Evolutionary conservation across 2,329 filamentous ascomycete species (phyloP), one percentile per base, ranked within the genome.

Genomic region (Macrophomina tecta): DNA sequence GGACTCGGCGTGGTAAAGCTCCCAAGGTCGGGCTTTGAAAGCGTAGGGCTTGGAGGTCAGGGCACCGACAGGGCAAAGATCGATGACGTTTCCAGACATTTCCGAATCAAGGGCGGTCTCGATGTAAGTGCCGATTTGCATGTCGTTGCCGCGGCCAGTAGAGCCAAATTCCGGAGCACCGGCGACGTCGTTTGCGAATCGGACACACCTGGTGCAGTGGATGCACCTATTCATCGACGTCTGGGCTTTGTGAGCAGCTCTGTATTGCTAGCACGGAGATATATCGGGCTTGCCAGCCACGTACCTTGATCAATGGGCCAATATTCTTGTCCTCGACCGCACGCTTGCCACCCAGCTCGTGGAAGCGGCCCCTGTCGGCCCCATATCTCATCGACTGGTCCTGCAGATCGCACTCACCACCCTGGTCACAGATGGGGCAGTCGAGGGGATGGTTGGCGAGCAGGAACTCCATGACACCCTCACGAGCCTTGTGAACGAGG

Each of bases 171-270:
- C 95, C 42, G 95, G 93, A 68, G 95, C 95, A 75, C 95, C 95
- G 69, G 95, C 95, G 75, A 99, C 86, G 76, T 99, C 95, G 82
- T 98, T 99, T 78, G 95, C 92, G 82, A 99, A 99, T 77, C 95
- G 93, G 73, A 99, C 89, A 82, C 95, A 99, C 76, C 95, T 90
- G 70, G 95, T 99, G 86, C 95, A 99, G 85, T 99, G 95, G 76
- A 99, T 99, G 82, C 95, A 99, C 79, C 95, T 89, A 86, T 99
- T 99, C 95, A 99, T 99, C 60, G 95, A 99, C 3, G 95, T 99
- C 88, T 85, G 36, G 34, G 34, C 28, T 49, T 16, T 49, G 69
- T 82, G 61, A 81, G 78, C 56, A 55, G 34, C 52, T 6, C 68
- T 12, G 48, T 42, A 40, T 64, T 46, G 28, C 34, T 5, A 34